phyloP scores from a whole-genome alignment of 1,284 basidiomycete species.

The Cryptococcus sp. region DNA sequence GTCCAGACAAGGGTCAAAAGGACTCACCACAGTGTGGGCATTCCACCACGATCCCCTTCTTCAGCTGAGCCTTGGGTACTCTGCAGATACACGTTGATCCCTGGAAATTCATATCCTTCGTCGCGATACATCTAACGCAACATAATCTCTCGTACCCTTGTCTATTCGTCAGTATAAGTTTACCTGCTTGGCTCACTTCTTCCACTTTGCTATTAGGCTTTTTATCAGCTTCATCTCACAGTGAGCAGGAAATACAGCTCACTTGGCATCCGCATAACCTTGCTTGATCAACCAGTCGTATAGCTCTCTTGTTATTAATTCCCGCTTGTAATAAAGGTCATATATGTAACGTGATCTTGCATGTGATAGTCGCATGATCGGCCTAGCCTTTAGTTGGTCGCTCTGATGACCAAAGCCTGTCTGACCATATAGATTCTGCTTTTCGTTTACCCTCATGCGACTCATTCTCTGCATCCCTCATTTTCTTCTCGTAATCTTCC shows the following conservation, averaged over 20 bases:
- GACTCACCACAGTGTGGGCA: slow-evolving; percentile 91
- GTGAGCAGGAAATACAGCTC: slow-evolving; percentile 37
- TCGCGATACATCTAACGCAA: slow-evolving; percentile 95
- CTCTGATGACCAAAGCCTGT: not conserved
- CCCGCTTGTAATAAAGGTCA: slow-evolving; percentile 97
- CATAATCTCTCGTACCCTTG: slow-evolving; percentile 97
- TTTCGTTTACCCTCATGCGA: slow-evolving; percentile 97
- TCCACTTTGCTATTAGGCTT: slow-evolving; percentile 98
- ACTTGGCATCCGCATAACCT: slow-evolving; percentile 97
- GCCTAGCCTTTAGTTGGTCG: slow-evolving; percentile 44
- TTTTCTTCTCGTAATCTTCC: slow-evolving; percentile 92
- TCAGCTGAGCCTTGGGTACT: slow-evolving; percentile 90
- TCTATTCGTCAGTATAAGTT: slow-evolving; percentile 13
- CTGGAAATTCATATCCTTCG: slow-evolving; percentile 98
- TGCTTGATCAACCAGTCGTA: slow-evolving; percentile 99
- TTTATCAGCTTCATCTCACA: not conserved
- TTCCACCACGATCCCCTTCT: slow-evolving; percentile 88
- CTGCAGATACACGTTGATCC: slow-evolving; percentile 99
- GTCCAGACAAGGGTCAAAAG: not conserved
- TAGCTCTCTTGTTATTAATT: slow-evolving; percentile 86
- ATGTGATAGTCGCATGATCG: slow-evolving; percentile 96
- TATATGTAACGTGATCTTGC: slow-evolving; percentile 95
- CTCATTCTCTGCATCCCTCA: slow-evolving; percentile 96
- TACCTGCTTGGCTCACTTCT: slow-evolving; percentile 53
- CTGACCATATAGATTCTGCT: slow-evolving; percentile 85